Conservation (phyloP, 148 eudicot genomes). For the Chenopodium formosanum region DNA sequence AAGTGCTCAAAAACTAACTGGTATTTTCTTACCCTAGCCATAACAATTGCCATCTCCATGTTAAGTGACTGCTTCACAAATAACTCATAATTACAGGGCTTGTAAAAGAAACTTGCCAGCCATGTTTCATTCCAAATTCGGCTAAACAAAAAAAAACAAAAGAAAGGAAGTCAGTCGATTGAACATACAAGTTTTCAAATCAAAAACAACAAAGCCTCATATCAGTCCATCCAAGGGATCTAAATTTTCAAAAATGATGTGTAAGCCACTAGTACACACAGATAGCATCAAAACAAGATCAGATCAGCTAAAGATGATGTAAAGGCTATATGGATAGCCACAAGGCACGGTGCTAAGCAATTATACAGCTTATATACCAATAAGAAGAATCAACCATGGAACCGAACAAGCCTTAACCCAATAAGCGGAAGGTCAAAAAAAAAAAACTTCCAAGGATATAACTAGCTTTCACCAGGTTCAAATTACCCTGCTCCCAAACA, state of each 20-base stretch:
- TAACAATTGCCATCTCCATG: constrained; percentile 94
- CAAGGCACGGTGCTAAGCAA: background rate
- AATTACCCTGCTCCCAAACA: background rate
- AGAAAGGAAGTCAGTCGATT: constrained; percentile 16
- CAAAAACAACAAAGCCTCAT: constrained; percentile 6
- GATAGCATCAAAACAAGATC: background rate
- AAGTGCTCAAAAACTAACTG: background rate
- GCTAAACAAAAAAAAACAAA: constrained; percentile 33
- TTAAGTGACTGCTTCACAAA: constrained; percentile 92
- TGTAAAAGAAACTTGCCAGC: constrained; percentile 93
- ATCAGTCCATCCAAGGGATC: background rate
- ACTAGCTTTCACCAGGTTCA: background rate
- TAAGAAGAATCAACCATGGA: background rate
- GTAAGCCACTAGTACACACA: background rate
- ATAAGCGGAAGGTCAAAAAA: background rate
- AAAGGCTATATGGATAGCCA: background rate
- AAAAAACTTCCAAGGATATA: background rate
- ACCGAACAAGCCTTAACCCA: background rate
- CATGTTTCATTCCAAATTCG: constrained; percentile 98
- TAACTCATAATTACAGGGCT: constrained; percentile 92
- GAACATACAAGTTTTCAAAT: background rate
- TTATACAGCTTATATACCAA: background rate
- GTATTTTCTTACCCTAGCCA: constrained; percentile 77
- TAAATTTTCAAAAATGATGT: background rate
- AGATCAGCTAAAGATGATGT: background rate